Conservation (phyloP, 257 asterid genomes). For the Nicotiana tomentosiformis region DNA sequence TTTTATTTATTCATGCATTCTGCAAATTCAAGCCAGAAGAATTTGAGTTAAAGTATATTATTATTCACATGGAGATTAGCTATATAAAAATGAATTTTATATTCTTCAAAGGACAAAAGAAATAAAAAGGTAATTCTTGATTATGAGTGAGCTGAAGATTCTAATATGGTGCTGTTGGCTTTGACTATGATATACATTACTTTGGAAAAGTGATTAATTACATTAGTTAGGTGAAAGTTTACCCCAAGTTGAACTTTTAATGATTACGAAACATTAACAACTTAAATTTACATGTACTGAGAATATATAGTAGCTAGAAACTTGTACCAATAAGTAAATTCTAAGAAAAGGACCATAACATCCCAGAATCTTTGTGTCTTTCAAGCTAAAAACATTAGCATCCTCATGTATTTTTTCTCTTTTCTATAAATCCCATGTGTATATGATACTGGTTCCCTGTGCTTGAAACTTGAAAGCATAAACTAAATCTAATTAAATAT, state of each 20-base stretch:
- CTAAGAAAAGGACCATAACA: too few relatives aligned
- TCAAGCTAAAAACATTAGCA: too few relatives aligned
- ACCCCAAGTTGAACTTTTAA: background rate
- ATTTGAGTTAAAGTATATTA: background rate
- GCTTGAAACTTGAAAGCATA: too few relatives aligned
- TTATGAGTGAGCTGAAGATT: background rate
- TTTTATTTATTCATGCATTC: too few relatives aligned
- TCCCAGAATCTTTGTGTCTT: too few relatives aligned
- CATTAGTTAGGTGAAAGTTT: background rate
- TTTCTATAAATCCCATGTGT: too few relatives aligned
- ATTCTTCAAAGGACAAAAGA: background rate
- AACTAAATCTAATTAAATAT: too few relatives aligned
- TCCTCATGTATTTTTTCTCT: too few relatives aligned
- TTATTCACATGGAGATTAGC: too few relatives aligned
- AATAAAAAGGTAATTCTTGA: background rate
- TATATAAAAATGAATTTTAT: too few relatives aligned
- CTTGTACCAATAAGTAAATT: background rate
- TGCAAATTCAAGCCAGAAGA: too few relatives aligned
- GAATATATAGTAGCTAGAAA: background rate
- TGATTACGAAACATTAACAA: background rate
- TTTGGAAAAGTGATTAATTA: background rate
- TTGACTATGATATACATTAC: background rate
- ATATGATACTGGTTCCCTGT: too few relatives aligned
- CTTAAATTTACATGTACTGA: background rate
- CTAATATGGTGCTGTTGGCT: background rate